These are phyloP conservation scores for Akanthomyces lecanii DNA, from an alignment of 2,329 filamentous ascomycete genomes.

Conservation along the genomic window DNA sequence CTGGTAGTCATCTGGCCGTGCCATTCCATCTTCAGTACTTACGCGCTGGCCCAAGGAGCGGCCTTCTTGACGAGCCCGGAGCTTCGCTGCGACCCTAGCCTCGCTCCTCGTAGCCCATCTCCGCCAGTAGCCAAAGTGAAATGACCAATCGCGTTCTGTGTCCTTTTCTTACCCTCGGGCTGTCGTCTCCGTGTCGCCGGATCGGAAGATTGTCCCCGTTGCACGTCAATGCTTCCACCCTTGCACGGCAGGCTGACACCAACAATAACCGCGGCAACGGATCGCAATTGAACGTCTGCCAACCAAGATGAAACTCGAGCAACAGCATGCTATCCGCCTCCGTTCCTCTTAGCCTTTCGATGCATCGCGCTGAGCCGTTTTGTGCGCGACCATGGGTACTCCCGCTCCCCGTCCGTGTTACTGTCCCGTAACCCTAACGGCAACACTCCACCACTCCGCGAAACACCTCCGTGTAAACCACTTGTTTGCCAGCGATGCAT, in stretches of 20 bases:
- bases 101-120: not conserved
- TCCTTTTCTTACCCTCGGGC: not conserved
- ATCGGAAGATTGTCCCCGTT: not conserved
- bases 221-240: not conserved
- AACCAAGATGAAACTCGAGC: conserved; percentile 1
- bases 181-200: not conserved
- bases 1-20: not conserved
- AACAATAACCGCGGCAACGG: not conserved
- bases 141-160: not conserved
- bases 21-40: not conserved
- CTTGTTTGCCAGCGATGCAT: not conserved
- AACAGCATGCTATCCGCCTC: not conserved
- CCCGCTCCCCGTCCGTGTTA: not conserved
- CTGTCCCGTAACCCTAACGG: not conserved
- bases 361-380: not conserved
- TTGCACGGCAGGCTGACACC: not conserved
- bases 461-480: too few relatives aligned
- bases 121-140: not conserved
- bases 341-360: not conserved
- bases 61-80: not conserved
- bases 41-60: not conserved
- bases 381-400: not conserved
- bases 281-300: not conserved
- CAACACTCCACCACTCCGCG: not conserved
- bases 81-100: not conserved